Conservation (phyloP, 1,139 yeast genomes). For the Insectozyma bohioensis region DNA sequence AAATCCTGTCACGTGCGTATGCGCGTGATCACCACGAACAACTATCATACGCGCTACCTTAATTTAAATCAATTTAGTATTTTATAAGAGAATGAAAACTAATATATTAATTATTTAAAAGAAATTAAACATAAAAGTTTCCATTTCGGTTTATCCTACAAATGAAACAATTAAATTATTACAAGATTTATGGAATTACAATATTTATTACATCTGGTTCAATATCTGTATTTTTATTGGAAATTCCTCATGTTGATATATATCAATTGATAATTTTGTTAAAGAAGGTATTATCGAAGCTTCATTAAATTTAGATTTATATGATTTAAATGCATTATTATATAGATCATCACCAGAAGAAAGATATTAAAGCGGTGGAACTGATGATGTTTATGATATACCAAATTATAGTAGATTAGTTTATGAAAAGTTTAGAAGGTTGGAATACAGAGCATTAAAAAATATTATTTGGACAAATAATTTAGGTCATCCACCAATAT, state of each 20-base stretch:
- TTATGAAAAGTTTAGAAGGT: constrained; percentile 92
- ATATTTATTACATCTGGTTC: too few species aligned
- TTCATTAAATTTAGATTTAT: constrained; percentile 54
- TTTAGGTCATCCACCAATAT: constrained; percentile 80
- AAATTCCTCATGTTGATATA: constrained; percentile 56
- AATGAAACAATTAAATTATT: too few species aligned
- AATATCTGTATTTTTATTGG: constrained; percentile 78
- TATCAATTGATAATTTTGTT: constrained; percentile 59
- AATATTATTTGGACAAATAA: constrained; percentile 67
- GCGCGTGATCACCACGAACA: too few species aligned
- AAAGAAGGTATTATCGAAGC: constrained; percentile 77
- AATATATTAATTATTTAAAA: too few species aligned
- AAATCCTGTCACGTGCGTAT: too few species aligned
- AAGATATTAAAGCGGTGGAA: constrained; percentile 72
- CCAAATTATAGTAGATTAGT: constrained; percentile 74
- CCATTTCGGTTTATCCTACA: too few species aligned
- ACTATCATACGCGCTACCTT: too few species aligned
- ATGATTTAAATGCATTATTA: constrained; percentile 72
- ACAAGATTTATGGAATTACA: too few species aligned
- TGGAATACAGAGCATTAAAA: constrained; percentile 75
- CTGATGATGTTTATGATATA: constrained; percentile 68
- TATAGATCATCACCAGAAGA: constrained; percentile 88
- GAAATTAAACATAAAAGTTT: too few species aligned
- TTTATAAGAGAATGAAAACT: too few species aligned
- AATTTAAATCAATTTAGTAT: too few species aligned